Conservation (phyloP, 1,284 basidiomycete genomes). For the Papiliotrema laurentii region DNA sequence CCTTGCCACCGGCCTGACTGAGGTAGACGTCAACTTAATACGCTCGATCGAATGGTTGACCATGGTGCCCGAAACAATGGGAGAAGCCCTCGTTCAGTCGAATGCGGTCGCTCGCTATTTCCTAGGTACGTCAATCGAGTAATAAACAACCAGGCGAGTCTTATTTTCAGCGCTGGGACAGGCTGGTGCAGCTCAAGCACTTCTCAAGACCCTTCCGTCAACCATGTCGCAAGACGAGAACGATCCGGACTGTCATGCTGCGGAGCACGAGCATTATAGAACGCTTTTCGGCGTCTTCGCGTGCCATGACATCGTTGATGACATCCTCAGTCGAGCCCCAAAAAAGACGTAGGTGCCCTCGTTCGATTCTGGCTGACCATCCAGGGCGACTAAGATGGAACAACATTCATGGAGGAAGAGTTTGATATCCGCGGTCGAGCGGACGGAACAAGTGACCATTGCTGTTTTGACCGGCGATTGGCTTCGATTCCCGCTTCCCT, state of each 20-base stretch:
- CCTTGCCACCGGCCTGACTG: constrained; percentile 32
- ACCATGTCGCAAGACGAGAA: constrained; percentile 57
- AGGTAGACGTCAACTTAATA: constrained; percentile 64
- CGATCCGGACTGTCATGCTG: constrained; percentile 49
- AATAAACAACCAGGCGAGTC: not conserved
- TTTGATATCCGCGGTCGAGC: constrained; percentile 39
- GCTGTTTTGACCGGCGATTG: constrained; percentile 51
- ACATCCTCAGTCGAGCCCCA: constrained; percentile 25
- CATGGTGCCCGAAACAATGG: constrained; percentile 66
- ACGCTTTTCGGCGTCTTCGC: constrained; percentile 34
- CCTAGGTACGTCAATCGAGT: constrained; percentile 57
- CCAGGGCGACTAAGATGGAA: constrained; percentile 28
- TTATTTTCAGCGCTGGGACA: constrained; percentile 61
- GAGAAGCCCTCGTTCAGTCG: constrained; percentile 74
- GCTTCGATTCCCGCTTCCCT: constrained; percentile 47
- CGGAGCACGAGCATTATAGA: constrained; percentile 31
- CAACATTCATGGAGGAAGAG: constrained; percentile 32
- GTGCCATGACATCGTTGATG: constrained; percentile 32
- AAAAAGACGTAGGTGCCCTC: constrained; percentile 23
- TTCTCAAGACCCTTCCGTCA: constrained; percentile 63
- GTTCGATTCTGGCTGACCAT: not conserved
- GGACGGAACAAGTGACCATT: constrained; percentile 43
- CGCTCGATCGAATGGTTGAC: constrained; percentile 93
- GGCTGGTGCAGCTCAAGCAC: constrained; percentile 62
- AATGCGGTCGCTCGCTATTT: constrained; percentile 83